Conservation (phyloP, 169 alveolate species). For the Toxoplasma gondii region DNA sequence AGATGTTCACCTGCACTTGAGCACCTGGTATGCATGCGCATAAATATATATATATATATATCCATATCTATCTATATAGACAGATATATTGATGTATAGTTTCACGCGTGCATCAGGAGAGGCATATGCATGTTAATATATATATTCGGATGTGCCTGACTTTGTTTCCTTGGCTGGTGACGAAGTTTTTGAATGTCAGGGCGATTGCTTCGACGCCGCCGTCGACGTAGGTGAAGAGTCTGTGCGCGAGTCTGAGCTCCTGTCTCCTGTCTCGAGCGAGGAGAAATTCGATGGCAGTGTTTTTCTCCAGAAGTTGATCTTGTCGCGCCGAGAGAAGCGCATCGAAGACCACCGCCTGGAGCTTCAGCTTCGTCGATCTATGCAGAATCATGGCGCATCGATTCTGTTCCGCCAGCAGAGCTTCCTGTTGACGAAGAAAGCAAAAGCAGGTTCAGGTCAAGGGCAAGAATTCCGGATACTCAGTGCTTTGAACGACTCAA, state of each 20-base stretch:
- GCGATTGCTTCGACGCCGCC: slow-evolving; percentile 72
- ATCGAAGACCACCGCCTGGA: slow-evolving; percentile 64
- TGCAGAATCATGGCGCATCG: slow-evolving; percentile 64
- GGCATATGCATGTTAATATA: no score
- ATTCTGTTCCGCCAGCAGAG: slow-evolving; percentile 66
- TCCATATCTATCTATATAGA: neutral
- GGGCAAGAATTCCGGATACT: no score
- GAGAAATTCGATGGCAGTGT: slow-evolving; percentile 63
- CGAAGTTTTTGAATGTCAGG: slow-evolving; percentile 67
- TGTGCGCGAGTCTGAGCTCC: slow-evolving; percentile 63
- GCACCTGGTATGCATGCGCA: neutral
- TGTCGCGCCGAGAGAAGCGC: slow-evolving; percentile 63
- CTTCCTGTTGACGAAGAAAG: slow-evolving; percentile 53
- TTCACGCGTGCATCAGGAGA: no score
- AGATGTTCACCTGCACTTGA: neutral
- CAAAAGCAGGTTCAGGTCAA: neutral
- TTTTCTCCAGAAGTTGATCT: slow-evolving; percentile 65
- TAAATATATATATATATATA: neutral
- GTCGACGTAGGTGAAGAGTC: slow-evolving; percentile 69
- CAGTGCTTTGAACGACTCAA: neutral
- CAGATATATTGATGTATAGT: neutral
- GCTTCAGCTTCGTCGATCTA: slow-evolving; percentile 63
- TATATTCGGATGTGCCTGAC: neutral
- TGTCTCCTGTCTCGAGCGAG: slow-evolving; percentile 65
- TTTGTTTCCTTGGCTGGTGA: slow-evolving; percentile 69